These are phyloP conservation scores for Dendrothele bispora DNA, from an alignment of 768 basidiomycete species.

Conservation along the genomic window DNA sequence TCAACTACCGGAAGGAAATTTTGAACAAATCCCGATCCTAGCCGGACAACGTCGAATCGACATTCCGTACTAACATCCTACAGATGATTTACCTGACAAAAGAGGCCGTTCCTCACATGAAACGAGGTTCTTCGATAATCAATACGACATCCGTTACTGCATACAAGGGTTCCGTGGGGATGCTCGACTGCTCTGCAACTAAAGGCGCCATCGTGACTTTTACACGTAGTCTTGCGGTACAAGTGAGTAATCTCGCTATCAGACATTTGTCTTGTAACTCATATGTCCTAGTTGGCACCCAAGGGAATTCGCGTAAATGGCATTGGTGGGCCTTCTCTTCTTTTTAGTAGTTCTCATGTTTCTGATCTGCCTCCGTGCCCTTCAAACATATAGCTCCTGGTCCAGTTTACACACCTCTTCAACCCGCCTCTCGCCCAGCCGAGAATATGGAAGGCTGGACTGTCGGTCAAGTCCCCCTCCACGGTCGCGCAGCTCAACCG, in stretches of 20 bases:
- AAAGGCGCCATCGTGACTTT: constrained; percentile 63
- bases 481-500: constrained; percentile 51
- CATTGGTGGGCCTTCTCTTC: constrained; percentile 23
- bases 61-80: constrained; percentile 58
- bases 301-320: constrained; percentile 60
- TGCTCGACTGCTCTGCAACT: constrained; percentile 54
- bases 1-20: too few species aligned
- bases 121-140: constrained; percentile 58
- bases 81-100: constrained; percentile 60
- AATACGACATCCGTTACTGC: constrained; percentile 62
- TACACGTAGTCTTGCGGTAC: constrained; percentile 52
- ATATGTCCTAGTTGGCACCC: constrained; percentile 32
- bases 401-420: constrained; percentile 58
- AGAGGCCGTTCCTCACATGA: constrained; percentile 56
- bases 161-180: constrained; percentile 29
- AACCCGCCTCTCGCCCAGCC: constrained; percentile 50
- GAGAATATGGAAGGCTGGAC: constrained; percentile 59
- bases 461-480: constrained; percentile 43
- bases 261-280: too few species aligned
- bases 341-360: not conserved
- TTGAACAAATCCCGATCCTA: not conserved
- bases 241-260: constrained; percentile 16
- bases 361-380: too few species aligned
- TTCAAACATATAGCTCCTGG: constrained; percentile 42
- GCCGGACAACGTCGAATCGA: constrained; percentile 47